Conservation (phyloP, 768 basidiomycete species). For the Fibroporia radiculosa region DNA sequence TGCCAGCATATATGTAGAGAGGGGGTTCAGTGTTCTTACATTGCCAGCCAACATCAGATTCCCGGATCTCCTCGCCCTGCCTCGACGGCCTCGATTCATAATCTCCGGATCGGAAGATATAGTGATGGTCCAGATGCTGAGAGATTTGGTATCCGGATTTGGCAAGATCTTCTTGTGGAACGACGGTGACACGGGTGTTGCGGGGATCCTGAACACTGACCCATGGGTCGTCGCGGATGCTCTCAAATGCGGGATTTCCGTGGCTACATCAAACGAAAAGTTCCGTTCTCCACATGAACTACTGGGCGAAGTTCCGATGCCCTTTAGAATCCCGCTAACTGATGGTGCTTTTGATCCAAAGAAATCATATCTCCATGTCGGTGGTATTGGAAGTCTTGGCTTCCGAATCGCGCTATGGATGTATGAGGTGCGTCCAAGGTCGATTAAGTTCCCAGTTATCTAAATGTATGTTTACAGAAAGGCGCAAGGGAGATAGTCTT, state of each 20-base stretch:
- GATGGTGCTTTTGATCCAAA: slow-evolving; percentile 18
- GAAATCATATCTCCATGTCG: slow-evolving; percentile 30
- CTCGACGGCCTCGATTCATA: slow-evolving; percentile 5
- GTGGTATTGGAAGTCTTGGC: slow-evolving; percentile 34
- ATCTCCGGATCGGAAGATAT: slow-evolving; percentile 3
- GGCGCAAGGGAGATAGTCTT: slow-evolving; percentile 13
- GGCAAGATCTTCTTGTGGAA: slow-evolving; percentile 11
- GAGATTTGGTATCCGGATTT: not conserved
- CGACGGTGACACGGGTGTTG: slow-evolving; percentile 3
- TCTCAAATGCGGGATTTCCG: slow-evolving; percentile 20
- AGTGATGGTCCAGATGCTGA: slow-evolving; percentile 2
- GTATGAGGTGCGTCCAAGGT: slow-evolving; percentile 27
- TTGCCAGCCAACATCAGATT: not conserved
- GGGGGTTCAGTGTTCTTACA: not conserved
- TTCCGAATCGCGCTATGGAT: slow-evolving; percentile 32
- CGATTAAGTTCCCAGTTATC: too few species aligned
- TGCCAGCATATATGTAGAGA: not conserved
- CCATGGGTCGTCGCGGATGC: slow-evolving; percentile 11
- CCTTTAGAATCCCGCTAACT: not conserved
- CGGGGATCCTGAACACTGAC: not conserved
- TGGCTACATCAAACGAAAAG: slow-evolving; percentile 18
- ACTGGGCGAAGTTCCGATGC: slow-evolving; percentile 11
- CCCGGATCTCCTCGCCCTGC: not conserved
- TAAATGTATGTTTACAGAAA: slow-evolving; percentile 21
- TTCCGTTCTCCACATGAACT: not conserved